A percentile compares a stretch with the other conserved stretches of the same genome.
Conservation (phyloP, 2,329 filamentous ascomycete species). For the Fusarium nematophilum region DNA sequence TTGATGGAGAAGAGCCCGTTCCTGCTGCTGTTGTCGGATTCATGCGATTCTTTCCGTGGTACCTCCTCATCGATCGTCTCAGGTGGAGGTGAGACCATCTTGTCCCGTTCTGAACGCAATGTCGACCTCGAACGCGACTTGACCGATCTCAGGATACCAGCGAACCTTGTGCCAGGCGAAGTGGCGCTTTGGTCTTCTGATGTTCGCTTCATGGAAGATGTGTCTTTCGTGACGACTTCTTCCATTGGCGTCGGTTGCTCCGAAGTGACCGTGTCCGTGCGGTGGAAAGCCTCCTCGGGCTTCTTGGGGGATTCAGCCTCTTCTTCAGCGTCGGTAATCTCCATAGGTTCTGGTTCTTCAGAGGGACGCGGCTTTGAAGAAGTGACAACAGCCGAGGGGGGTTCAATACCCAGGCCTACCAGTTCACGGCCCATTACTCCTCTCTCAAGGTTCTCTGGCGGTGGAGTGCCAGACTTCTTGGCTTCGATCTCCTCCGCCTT, state of each 20-base stretch:
- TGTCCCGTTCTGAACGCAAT: constrained; percentile 54
- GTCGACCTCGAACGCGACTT: constrained; percentile 64
- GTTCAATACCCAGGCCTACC: constrained; percentile 67
- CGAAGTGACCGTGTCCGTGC: constrained; percentile 41
- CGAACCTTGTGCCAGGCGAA: constrained; percentile 43
- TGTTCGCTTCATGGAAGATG: constrained; percentile 26
- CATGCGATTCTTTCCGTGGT: constrained; percentile 66
- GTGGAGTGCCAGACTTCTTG: constrained; percentile 60
- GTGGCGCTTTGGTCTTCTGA: constrained; percentile 40
- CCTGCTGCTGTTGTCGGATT: constrained; percentile 65
- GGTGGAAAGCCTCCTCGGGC: constrained; percentile 46
- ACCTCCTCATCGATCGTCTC: constrained; percentile 59
- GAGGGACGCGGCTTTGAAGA: constrained; percentile 61
- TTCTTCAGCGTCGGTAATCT: constrained; percentile 35
- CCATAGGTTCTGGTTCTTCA: constrained; percentile 38
- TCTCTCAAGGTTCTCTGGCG: constrained; percentile 68
- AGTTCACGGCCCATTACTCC: constrained; percentile 70
- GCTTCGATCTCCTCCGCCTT: constrained; percentile 67
- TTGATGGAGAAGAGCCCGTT: constrained; percentile 68
- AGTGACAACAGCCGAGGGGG: constrained; percentile 65
- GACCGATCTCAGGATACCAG: constrained; percentile 58
- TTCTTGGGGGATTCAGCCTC: constrained; percentile 31
- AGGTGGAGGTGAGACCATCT: constrained; percentile 49
- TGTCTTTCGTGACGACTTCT: constrained; percentile 38
- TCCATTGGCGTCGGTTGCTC: constrained; percentile 40